Base-by-base conservation (phyloP, 805 yeast species). In the Blastobotrys muscicola region DNA sequence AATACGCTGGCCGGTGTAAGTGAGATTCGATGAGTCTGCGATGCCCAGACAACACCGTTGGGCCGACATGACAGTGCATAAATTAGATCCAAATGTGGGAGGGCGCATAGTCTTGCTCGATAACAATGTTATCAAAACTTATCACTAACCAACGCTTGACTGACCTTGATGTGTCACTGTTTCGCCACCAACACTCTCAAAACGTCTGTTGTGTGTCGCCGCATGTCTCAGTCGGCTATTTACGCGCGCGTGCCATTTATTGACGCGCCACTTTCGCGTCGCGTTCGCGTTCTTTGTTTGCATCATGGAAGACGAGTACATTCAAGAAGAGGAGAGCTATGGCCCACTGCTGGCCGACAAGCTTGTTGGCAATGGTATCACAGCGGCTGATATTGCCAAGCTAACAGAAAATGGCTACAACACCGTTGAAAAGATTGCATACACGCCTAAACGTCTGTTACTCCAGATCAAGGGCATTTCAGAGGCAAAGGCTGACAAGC, bases 401-500 rank as follows among this genome's bases (percentile, higher is more conserved):
- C 71, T 92, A 42, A 73, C 78, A 49, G 90, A 84, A 39, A 82
- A 81, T 20, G 97, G 97, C 0, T 78, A 74, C 55, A 83, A 83
- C 59, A 92, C 98, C 0, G 94, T 83, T 6, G 97, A 89, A 59
- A 36, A 12, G 29, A 26, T 45, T 12, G 46, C 47, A 33, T 31
- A 31, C 39, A 64, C 68, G 4, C 94, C 97, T 13, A 82, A 84
- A 57, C 81, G 90, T 53, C 78, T 75, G 4, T 68, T 90, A 36
- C 65, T 85, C 36, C 72, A 74, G 6, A 83, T 92, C 33, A 87
- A 85, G 60, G 98, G 98, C 37, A 87, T 92, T 31, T 83, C 95
- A 8, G 98, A 92, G 58, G 90, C 90, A 42, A 92, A 92, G 60
- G 97, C 97, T 1, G 97, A 86, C 55, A 78, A 79, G 52, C 67